A percentile compares a stretch with the other conserved stretches of the same genome.
These are phyloP conservation scores for Penicillium capsulatum DNA, from an alignment of 2,329 filamentous ascomycete genomes.

Conservation along the genomic window DNA sequence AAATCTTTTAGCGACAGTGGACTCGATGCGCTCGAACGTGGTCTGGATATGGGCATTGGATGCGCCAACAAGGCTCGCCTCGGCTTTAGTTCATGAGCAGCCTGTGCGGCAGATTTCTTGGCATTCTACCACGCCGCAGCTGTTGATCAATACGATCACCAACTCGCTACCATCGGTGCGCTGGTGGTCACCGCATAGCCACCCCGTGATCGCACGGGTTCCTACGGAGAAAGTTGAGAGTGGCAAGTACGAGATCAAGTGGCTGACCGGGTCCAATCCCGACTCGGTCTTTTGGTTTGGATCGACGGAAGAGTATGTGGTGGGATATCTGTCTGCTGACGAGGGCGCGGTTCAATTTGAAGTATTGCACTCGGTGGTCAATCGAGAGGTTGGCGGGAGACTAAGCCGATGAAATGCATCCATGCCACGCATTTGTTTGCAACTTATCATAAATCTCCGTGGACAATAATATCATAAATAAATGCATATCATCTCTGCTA, in stretches of 20 bases:
- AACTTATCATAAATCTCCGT: no score
- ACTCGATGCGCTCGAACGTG: conserved; percentile 41
- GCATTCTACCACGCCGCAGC: conserved; percentile 35
- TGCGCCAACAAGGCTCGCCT: conserved; percentile 25
- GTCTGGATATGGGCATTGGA: conserved; percentile 45
- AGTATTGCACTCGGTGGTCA: conserved; percentile 27
- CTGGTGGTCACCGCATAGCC: conserved; percentile 30
- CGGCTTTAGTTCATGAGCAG: conserved; percentile 43
- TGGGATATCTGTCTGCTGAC: conserved; percentile 29
- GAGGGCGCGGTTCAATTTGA: conserved; percentile 25
- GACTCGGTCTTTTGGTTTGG: conserved; percentile 35
- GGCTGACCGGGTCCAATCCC: conserved; percentile 24
- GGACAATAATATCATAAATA: no score
- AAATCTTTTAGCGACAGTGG: conserved; percentile 36
- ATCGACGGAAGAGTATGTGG: conserved; percentile 32
- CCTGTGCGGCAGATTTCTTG: conserved; percentile 39
- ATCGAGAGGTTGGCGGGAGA: conserved; percentile 17
- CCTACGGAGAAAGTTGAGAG: conserved; percentile 32
- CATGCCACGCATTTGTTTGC: no score
- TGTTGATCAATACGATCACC: conserved; percentile 39
- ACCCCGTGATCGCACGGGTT: conserved; percentile 30
- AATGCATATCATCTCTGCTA: no score
- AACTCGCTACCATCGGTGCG: conserved; percentile 31
- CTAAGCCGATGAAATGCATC: conserved; percentile 21
- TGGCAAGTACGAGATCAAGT: conserved; percentile 35